Base-by-base conservation (phyloP, 257 asterid genomes). In the Scutellaria baicalensis region DNA sequence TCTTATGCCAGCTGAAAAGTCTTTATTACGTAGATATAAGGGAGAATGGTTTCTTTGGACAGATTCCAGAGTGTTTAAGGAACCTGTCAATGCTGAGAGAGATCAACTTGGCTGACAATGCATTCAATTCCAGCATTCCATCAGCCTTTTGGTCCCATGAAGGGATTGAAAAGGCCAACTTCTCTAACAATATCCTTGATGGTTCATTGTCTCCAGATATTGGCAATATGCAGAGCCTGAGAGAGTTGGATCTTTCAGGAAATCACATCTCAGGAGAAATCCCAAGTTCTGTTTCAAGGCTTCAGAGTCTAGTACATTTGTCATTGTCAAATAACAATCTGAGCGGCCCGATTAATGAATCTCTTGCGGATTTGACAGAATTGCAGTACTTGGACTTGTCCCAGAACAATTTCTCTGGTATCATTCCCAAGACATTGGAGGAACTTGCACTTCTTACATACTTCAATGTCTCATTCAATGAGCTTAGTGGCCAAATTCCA, bases 391-490 rank as follows among this genome's bases (percentile, higher is more conserved):
- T 35, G 64, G 64, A 58, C 43, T 58, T 58, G 13, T 58, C 64
- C 45, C 27, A n/a, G n/a, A 58, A 35, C 64, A 17, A 35, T 33
- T 42, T 57, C 42, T 57, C 63, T 27, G 63, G 63, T 31, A 43
- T 4, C 0, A 57, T 57, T 3, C 63, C 63, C 20, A 31, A 38
- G 2, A 6, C 23, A 2, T 57, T 57, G 21, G 63, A 31, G 45
- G 8, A 6, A 58, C 47, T 58, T 58, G 23, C 4, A 36, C 13
- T 8, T 14, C 64, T 58, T 33, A 3, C 8, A 0, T 35, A 33
- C 31, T 58, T 58, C 64, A 58, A 57, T n/a, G 63, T 57, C n/a
- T 57, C 63, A 6, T 58, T 58, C 21, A 56, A 56, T 56, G 62
- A 56, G 43, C 62, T 56, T 5, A 27, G 62, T 9, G 62, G 62